Evolutionary conservation across 805 yeast genomes (phyloP).

Genomic region (Candida sanyiensis): DNA sequence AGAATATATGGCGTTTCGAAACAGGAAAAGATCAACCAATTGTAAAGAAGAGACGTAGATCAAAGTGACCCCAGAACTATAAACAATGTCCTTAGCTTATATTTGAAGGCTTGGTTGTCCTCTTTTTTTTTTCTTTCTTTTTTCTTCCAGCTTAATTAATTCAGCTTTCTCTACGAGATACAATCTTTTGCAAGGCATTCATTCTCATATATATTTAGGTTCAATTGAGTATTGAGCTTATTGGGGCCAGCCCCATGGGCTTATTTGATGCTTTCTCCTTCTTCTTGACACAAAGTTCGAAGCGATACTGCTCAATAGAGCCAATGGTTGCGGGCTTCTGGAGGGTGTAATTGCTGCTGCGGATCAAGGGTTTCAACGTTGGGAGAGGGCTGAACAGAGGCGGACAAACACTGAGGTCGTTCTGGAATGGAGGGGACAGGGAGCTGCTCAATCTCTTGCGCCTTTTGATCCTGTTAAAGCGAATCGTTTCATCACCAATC

Average conservation of each 20-base stretch:
- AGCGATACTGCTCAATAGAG: constrained; percentile 4
- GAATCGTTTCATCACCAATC: constrained; percentile 17
- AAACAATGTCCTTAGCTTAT: too few relatives aligned
- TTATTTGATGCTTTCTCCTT: background rate
- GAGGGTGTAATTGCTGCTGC: background rate
- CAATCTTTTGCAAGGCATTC: too few relatives aligned
- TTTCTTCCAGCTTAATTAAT: too few relatives aligned
- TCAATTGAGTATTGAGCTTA: constrained; percentile 1
- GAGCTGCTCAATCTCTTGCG: constrained; percentile 11
- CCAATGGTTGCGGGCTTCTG: background rate
- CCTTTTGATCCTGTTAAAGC: constrained; percentile 21
- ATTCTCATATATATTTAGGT: too few relatives aligned
- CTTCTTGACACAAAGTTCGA: background rate
- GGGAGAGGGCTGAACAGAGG: background rate
- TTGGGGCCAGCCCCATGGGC: background rate
- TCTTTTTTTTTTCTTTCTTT: too few relatives aligned
- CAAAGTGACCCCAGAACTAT: too few relatives aligned
- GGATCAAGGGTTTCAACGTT: background rate
- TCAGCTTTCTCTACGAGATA: too few relatives aligned
- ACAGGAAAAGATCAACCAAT: background rate
- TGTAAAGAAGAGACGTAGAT: too few relatives aligned
- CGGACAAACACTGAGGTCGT: too few relatives aligned
- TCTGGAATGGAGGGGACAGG: background rate
- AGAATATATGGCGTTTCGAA: too few relatives aligned
- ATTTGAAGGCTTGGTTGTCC: too few relatives aligned